Conservation (phyloP, 2,329 filamentous ascomycete species). For the Xylariaceae sp. region DNA sequence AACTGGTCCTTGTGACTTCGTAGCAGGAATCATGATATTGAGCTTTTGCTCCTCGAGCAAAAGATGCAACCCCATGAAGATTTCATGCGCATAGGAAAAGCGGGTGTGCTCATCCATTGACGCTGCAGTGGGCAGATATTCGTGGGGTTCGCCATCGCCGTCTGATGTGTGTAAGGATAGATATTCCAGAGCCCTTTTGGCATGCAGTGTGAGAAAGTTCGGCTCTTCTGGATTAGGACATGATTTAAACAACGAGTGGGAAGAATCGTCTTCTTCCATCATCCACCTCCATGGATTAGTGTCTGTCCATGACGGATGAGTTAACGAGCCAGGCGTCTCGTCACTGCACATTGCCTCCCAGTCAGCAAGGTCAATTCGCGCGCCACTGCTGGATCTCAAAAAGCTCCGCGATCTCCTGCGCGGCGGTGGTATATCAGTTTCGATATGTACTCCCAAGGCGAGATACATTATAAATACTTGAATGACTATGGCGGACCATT, state of each 20-base stretch:
- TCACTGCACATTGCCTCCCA: constrained; percentile 45
- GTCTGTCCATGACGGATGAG: constrained; percentile 53
- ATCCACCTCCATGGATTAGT: constrained; percentile 67
- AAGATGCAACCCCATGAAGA: constrained; percentile 74
- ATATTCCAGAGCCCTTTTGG: constrained; percentile 60
- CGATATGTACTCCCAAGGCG: constrained; percentile 42
- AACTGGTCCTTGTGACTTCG: constrained; percentile 38
- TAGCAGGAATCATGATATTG: constrained; percentile 49
- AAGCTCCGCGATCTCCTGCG: constrained; percentile 25
- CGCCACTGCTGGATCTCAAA: constrained; percentile 31
- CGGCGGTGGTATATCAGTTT: constrained; percentile 22
- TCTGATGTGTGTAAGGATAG: constrained; percentile 54
- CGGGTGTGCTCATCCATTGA: constrained; percentile 50
- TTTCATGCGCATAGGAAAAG: constrained; percentile 57
- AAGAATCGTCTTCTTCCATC: constrained; percentile 47
- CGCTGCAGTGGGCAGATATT: constrained; percentile 60
- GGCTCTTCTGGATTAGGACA: constrained; percentile 24
- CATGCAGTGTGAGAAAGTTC: constrained; percentile 45
- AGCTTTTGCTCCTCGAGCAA: constrained; percentile 88
- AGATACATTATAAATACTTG: constrained; percentile 60
- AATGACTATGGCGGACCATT: constrained; percentile 65
- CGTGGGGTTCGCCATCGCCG: constrained; percentile 45
- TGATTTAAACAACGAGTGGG: constrained; percentile 26
- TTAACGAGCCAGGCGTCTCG: constrained; percentile 44
- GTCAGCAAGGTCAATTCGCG: constrained; percentile 30